phyloP scores from a whole-genome alignment of 176 grass and related monocot species.

The Thinopyrum elongatum region DNA sequence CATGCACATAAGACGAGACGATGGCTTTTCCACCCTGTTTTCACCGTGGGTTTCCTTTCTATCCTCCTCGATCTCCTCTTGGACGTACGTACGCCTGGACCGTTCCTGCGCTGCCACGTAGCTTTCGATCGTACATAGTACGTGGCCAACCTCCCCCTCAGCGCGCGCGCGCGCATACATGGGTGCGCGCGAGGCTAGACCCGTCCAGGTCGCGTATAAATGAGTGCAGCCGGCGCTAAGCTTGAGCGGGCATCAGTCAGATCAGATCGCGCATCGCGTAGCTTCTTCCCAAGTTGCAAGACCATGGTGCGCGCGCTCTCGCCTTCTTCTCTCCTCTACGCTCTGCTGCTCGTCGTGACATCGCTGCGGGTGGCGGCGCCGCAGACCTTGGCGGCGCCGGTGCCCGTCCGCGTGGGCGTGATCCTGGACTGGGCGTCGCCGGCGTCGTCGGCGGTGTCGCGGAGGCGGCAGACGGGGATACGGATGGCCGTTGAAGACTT shows the following conservation, averaged over 20 bases:
- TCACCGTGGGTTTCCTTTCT: not conserved
- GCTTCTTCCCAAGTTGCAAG: too few relatives aligned
- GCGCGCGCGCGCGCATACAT: not conserved
- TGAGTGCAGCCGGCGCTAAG: not conserved
- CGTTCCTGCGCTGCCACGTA: not conserved
- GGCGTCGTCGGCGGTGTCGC: not conserved
- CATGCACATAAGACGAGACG: too few relatives aligned
- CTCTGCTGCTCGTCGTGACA: not conserved
- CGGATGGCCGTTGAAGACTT: constrained; percentile 68
- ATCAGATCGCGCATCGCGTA: too few relatives aligned
- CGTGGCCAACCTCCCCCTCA: not conserved
- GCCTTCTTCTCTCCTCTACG: not conserved
- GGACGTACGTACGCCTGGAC: not conserved
- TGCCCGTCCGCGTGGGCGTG: constrained; percentile 54
- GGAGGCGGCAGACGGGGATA: constrained; percentile 27
- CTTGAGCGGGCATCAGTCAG: too few relatives aligned
- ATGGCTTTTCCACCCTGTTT: too few relatives aligned
- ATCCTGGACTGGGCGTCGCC: constrained; percentile 11
- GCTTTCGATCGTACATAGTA: not conserved
- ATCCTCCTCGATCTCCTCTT: not conserved
- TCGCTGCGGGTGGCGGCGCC: not conserved
- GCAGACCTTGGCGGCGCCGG: constrained; percentile 13
- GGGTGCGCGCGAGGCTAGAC: too few relatives aligned
- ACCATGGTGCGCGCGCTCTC: not conserved
- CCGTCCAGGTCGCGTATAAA: constrained; percentile 12